Evolutionary conservation across 169 alveolate species (phyloP).

Genomic region (Plasmodium malariae): DNA sequence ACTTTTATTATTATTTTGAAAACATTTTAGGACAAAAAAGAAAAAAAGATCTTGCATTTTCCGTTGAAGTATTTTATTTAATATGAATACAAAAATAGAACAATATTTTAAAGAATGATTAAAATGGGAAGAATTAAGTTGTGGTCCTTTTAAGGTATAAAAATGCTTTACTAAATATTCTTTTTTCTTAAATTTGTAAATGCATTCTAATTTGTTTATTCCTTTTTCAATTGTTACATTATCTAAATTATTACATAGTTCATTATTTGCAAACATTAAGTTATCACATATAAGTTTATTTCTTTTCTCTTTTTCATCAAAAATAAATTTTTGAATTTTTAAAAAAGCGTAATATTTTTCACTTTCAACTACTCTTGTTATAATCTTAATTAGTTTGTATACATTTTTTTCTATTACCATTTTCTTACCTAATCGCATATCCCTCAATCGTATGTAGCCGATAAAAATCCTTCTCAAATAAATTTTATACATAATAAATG

Average conservation of each 20-base stretch:
- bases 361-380: constrained; percentile 12
- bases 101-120: constrained; percentile 25
- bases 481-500: constrained; percentile 40
- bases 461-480: constrained; percentile 28
- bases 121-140: background rate
- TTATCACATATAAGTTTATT: constrained; percentile 25
- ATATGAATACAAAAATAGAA: constrained; percentile 24
- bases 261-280: constrained; percentile 51
- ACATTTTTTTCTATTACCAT: constrained; percentile 43
- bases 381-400: background rate
- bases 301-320: constrained; percentile 20
- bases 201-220: constrained; percentile 23
- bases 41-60: constrained; percentile 30
- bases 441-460: constrained; percentile 51
- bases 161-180: constrained; percentile 34
- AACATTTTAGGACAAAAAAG: constrained; percentile 26
- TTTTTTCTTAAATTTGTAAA: constrained; percentile 34
- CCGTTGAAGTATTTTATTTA: constrained; percentile 34
- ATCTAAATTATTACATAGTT: constrained; percentile 37
- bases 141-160: constrained; percentile 56
- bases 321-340: constrained; percentile 43
- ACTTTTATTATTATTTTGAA: constrained; percentile 42
- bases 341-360: constrained; percentile 54
- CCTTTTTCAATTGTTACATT: constrained; percentile 48
- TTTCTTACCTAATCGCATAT: constrained; percentile 11